Percentiles rank a stretch among this genome's conserved stretches.
phyloP scores from a whole-genome alignment of 1,139 yeast genomes.

The Waltiozyma solani region DNA sequence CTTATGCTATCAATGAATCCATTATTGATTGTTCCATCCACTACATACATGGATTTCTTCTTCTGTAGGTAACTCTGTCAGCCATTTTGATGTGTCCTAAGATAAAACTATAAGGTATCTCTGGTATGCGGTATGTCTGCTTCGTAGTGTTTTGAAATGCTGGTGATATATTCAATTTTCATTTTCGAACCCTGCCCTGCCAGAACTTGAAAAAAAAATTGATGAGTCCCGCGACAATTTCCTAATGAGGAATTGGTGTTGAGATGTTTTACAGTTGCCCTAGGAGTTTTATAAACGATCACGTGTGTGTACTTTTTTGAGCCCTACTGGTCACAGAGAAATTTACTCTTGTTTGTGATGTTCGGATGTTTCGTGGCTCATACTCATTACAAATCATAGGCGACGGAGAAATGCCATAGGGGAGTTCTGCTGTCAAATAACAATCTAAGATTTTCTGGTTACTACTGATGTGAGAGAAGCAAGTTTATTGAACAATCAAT shows the following conservation, averaged over 20 bases:
- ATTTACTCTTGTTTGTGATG: constrained; percentile 9
- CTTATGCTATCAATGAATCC: background rate
- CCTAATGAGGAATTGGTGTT: constrained; percentile 7
- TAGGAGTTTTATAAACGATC: background rate
- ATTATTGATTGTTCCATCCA: background rate
- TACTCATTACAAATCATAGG: too few species aligned
- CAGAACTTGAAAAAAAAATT: background rate
- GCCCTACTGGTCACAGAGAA: too few species aligned
- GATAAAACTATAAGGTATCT: constrained; percentile 6
- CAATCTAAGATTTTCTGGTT: too few species aligned
- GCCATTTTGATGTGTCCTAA: constrained; percentile 38
- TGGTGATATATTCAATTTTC: constrained; percentile 6
- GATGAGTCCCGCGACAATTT: constrained; percentile 3
- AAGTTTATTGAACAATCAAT: too few species aligned
- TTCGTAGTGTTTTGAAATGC: background rate
- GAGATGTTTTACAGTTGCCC: constrained; percentile 7
- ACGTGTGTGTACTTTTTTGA: background rate
- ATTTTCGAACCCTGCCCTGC: constrained; percentile 3
- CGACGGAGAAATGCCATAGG: too few species aligned
- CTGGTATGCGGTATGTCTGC: constrained; percentile 1
- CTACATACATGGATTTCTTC: constrained; percentile 70
- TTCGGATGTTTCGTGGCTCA: constrained; percentile 9
- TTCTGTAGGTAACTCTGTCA: constrained; percentile 76
- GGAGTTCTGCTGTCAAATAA: too few species aligned
- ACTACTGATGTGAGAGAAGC: too few species aligned